Percentiles rank a stretch among this genome's conserved stretches.
Evolutionary conservation across 805 yeast species (phyloP).

Genomic region (Pichia paraexigua): DNA sequence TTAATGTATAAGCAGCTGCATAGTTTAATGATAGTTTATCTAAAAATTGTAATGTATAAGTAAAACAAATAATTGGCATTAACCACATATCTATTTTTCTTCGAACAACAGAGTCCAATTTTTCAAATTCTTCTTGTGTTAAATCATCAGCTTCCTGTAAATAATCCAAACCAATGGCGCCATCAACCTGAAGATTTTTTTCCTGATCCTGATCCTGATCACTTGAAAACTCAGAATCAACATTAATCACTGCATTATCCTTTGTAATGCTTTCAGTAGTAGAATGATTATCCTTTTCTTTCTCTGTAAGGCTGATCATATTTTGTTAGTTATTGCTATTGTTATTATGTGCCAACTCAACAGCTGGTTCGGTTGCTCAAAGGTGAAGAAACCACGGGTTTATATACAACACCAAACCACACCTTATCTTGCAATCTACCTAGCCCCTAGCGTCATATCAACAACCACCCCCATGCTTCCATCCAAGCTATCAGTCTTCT

Average conservation of each 20-base stretch:
- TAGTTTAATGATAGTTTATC: slow-evolving; percentile 36
- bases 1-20: slow-evolving; percentile 39
- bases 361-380: too few species aligned
- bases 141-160: neutral
- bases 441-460: too few species aligned
- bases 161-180: neutral
- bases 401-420: too few species aligned
- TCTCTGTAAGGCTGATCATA: neutral
- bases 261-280: neutral
- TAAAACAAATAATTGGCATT: slow-evolving; percentile 24
- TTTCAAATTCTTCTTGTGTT: neutral
- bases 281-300: neutral
- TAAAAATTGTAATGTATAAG: slow-evolving; percentile 23
- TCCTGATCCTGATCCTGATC: neutral
- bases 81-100: slow-evolving; percentile 18
- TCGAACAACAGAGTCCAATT: neutral
- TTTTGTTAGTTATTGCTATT: neutral
- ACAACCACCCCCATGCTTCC: too few species aligned
- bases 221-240: neutral
- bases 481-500: neutral
- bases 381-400: neutral
- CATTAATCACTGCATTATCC: neutral
- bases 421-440: neutral
- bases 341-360: too few species aligned
- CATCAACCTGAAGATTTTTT: neutral